Evolutionary conservation across 2,329 filamentous ascomycete species (phyloP).

Genomic region (Pyrenochaeta sp.): DNA sequence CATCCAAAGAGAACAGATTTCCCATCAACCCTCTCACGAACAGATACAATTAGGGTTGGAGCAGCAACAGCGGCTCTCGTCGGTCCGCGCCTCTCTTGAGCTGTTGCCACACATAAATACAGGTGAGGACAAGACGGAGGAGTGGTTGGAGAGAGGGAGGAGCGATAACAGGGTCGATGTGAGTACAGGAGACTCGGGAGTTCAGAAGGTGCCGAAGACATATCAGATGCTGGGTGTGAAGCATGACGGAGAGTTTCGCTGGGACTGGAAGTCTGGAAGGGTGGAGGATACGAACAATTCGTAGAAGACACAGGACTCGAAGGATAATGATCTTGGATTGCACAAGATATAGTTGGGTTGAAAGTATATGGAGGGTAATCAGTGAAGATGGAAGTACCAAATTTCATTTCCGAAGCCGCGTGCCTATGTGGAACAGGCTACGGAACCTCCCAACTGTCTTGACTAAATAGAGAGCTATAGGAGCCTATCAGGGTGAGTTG

Average conservation of each 20-base stretch:
- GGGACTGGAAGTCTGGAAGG: slow-evolving; percentile 7
- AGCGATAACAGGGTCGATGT: slow-evolving; percentile 1
- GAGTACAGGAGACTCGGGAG: slow-evolving; percentile 11
- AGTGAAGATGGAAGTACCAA: neutral
- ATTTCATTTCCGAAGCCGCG: neutral
- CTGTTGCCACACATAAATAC: slow-evolving; percentile 18
- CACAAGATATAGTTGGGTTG: neutral
- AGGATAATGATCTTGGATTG: neutral
- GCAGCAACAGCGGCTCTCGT: slow-evolving; percentile 12
- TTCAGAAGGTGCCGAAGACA: slow-evolving; percentile 5
- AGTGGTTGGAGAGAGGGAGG: slow-evolving; percentile 27
- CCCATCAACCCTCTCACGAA: slow-evolving; percentile 11
- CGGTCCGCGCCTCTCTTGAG: slow-evolving; percentile 16
- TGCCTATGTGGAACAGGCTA: neutral
- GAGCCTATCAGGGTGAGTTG: neutral
- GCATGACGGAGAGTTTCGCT: slow-evolving; percentile 9
- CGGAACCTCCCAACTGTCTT: neutral
- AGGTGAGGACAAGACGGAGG: slow-evolving; percentile 22
- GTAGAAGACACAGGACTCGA: neutral
- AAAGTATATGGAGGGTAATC: neutral
- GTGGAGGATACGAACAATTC: neutral
- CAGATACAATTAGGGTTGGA: slow-evolving; percentile 11
- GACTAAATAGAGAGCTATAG: neutral
- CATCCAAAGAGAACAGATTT: neutral
- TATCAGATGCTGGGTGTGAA: slow-evolving; percentile 2